Evolutionary conservation across 305 asterid genomes (phyloP).

Genomic region (Fraxinus dipetala): DNA sequence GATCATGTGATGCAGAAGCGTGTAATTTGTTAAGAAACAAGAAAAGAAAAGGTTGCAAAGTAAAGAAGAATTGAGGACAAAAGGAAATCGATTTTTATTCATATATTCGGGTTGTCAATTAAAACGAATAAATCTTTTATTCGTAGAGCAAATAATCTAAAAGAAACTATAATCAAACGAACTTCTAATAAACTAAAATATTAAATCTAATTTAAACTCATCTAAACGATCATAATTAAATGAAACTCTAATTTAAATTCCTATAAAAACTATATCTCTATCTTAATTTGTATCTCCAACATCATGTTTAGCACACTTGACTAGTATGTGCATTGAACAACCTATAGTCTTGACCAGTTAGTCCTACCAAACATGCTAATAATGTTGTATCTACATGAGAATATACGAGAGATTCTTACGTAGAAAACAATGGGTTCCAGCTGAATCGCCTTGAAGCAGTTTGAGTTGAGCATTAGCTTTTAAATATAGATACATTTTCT

Average conservation of each 20-base stretch:
- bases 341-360: background rate
- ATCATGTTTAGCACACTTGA: background rate
- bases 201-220: background rate
- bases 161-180: background rate
- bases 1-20: background rate
- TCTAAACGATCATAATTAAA: background rate
- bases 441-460: conserved; percentile 52
- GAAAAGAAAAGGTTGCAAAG: background rate
- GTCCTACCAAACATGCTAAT: background rate
- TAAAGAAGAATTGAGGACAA: background rate
- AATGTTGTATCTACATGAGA: background rate
- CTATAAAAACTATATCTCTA: background rate
- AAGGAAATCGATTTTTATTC: background rate
- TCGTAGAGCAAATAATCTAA: background rate
- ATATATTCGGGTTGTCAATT: background rate
- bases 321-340: background rate
- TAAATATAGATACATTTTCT: conserved; percentile 53
- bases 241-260: background rate
- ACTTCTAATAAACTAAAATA: background rate
- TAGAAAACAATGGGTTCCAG: conserved; percentile 60
- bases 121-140: background rate
- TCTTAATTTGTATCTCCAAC: background rate
- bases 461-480: conserved; percentile 49
- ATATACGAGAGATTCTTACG: conserved; percentile 25
- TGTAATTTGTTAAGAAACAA: background rate